Evolutionary conservation across 192 early-diverging fungal genomes (phyloP).

Genomic region (Backusella sp.): DNA sequence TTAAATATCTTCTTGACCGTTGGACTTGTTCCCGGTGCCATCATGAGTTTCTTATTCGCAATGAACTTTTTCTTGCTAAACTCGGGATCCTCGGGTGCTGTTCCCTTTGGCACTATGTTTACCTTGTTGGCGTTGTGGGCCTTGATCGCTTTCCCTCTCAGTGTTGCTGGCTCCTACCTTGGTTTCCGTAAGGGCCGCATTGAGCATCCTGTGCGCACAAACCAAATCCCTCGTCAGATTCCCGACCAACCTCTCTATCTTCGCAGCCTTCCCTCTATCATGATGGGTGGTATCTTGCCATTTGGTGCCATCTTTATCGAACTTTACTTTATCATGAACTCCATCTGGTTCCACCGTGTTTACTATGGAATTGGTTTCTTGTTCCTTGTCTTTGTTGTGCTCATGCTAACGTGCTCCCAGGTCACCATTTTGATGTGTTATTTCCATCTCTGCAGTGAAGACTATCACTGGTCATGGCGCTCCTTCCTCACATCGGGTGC

Average conservation of each 20-base stretch:
- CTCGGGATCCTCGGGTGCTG: conserved; percentile 82
- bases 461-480: conserved; percentile 88
- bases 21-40: conserved; percentile 72
- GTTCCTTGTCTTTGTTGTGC: conserved; percentile 82
- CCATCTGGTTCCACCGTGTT: conserved; percentile 90
- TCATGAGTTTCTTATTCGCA: conserved; percentile 60
- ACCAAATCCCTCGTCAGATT: conserved; percentile 93
- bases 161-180: conserved; percentile 72
- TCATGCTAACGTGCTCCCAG: conserved; percentile 82
- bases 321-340: conserved; percentile 95
- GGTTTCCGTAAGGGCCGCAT: conserved; percentile 69
- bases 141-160: conserved; percentile 81
- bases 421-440: conserved; percentile 89
- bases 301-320: conserved; percentile 97
- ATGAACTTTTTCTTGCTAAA: conserved; percentile 89
- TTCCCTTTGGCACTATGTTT: conserved; percentile 87
- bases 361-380: conserved; percentile 96
- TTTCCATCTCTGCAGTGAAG: conserved; percentile 85
- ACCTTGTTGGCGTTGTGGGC: conserved; percentile 80
- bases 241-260: conserved; percentile 88
- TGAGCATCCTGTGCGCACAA: conserved; percentile 80
- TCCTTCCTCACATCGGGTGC: conserved; percentile 87
- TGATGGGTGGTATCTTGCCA: conserved; percentile 84
- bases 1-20: conserved; percentile 80
- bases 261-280: conserved; percentile 67